A percentile compares a stretch with the other conserved stretches of the same genome.
Evolutionary conservation across 805 yeast species (phyloP).

Genomic region (Candida pseudoglaebosa): DNA sequence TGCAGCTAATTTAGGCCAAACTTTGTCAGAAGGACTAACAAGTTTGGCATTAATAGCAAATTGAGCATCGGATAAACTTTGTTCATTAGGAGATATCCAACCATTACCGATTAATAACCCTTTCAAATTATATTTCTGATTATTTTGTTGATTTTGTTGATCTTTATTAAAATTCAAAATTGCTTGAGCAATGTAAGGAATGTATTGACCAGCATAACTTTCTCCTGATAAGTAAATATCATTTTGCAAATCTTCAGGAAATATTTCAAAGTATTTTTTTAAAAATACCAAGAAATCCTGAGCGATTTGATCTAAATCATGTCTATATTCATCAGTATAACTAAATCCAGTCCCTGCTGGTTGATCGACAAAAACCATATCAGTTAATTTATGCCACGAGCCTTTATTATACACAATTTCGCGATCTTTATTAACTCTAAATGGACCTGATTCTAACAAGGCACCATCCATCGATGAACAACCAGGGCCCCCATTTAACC

Average conservation of each 20-base stretch:
- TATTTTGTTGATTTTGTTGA: slow-evolving; percentile 10
- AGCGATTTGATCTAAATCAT: slow-evolving; percentile 55
- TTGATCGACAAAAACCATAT: slow-evolving; percentile 85
- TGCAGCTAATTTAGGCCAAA: slow-evolving; percentile 38
- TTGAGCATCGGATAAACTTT: slow-evolving; percentile 76
- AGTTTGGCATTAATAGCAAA: slow-evolving; percentile 59
- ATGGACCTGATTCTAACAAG: slow-evolving; percentile 86
- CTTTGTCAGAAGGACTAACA: slow-evolving; percentile 37
- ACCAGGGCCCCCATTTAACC: slow-evolving; percentile 99
- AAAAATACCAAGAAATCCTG: slow-evolving; percentile 63
- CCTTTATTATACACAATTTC: slow-evolving; percentile 59
- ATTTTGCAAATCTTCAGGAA: slow-evolving; percentile 65
- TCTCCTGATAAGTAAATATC: slow-evolving; percentile 87
- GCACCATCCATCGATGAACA: slow-evolving; percentile 99
- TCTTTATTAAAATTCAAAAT: slow-evolving; percentile 45
- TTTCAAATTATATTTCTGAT: slow-evolving; percentile 41
- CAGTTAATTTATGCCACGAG: slow-evolving; percentile 78
- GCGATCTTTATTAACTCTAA: slow-evolving; percentile 48
- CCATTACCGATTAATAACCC: slow-evolving; percentile 88
- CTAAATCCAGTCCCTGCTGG: slow-evolving; percentile 95
- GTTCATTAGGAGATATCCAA: slow-evolving; percentile 87
- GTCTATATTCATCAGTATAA: slow-evolving; percentile 50
- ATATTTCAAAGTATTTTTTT: slow-evolving; percentile 58
- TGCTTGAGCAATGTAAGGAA: slow-evolving; percentile 78
- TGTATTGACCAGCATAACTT: slow-evolving; percentile 95